phyloP scores from a whole-genome alignment of 2,329 filamentous ascomycete species.

The Calycina herbarum region DNA sequence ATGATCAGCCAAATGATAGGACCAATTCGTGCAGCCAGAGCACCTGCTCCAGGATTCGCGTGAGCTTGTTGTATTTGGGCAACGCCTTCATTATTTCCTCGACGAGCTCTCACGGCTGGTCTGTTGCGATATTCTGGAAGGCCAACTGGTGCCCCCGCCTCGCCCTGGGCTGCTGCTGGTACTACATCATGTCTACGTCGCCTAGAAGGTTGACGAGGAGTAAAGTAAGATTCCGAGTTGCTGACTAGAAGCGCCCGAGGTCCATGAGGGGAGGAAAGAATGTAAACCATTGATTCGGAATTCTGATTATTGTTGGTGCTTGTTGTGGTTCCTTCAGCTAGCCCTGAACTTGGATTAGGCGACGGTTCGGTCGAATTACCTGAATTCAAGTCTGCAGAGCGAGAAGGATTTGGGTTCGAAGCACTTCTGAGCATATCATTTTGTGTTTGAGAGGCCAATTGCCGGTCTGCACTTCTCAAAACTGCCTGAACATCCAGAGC shows the following conservation, averaged over 20 bases:
- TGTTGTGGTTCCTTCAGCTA: slow-evolving; percentile 23
- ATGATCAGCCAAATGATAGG: slow-evolving; percentile 64
- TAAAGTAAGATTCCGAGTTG: slow-evolving; percentile 53
- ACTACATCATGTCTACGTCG: slow-evolving; percentile 20
- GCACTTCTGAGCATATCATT: slow-evolving; percentile 28
- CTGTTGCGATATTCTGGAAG: slow-evolving; percentile 33
- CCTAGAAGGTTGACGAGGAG: slow-evolving; percentile 40
- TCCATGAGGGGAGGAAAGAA: slow-evolving; percentile 60
- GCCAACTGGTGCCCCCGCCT: slow-evolving; percentile 18
- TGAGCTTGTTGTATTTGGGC: slow-evolving; percentile 25
- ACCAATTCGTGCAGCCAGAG: slow-evolving; percentile 43
- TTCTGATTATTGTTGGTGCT: slow-evolving; percentile 21
- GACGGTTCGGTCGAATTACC: slow-evolving; percentile 8
- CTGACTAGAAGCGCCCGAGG: slow-evolving; percentile 59
- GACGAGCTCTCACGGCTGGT: slow-evolving; percentile 18
- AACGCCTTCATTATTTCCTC: slow-evolving; percentile 5
- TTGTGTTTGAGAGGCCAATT: slow-evolving; percentile 21
- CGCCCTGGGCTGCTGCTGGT: slow-evolving; percentile 9
- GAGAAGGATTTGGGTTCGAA: slow-evolving; percentile 23
- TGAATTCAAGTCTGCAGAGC: background rate
- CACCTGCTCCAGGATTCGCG: slow-evolving; percentile 34
- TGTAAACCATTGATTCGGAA: slow-evolving; percentile 53
- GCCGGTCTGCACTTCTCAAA: slow-evolving; percentile 31
- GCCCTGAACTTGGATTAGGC: slow-evolving; percentile 23
- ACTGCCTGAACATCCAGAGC: slow-evolving; percentile 31